Percentiles rank a stretch among this genome's conserved stretches.
Evolutionary conservation across 2,329 filamentous ascomycete species (phyloP).

Genomic region (Penicillium sp.): DNA sequence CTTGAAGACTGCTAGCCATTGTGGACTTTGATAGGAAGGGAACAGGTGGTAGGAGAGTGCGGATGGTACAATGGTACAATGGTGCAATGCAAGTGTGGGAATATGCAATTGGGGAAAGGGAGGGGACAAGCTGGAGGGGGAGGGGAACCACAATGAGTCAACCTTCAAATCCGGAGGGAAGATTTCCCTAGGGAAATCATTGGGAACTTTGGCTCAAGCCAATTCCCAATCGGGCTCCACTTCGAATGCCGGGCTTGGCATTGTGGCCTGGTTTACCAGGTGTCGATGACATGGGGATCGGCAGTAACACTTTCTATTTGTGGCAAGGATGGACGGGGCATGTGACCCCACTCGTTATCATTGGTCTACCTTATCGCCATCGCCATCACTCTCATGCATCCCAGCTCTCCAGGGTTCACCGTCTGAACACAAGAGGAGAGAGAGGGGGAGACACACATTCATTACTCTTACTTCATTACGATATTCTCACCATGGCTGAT

Average conservation of each 20-base stretch:
- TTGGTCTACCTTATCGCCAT: too few relatives aligned
- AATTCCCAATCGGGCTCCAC: not conserved
- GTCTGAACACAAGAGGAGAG: not conserved
- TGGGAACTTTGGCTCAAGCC: not conserved
- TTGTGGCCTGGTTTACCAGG: not conserved
- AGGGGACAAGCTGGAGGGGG: slow-evolving; percentile 4
- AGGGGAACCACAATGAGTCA: slow-evolving; percentile 23
- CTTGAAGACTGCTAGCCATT: slow-evolving; percentile 34
- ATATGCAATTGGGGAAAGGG: slow-evolving; percentile 9
- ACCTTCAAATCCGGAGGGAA: slow-evolving; percentile 14
- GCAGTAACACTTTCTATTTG: too few relatives aligned
- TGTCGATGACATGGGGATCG: not conserved
- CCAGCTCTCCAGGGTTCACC: not conserved
- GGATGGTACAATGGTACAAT: not conserved
- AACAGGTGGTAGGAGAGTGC: not conserved
- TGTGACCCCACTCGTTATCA: not conserved
- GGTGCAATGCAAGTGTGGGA: not conserved
- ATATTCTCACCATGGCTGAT: slow-evolving; percentile 34
- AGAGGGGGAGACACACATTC: not conserved
- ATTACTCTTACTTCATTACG: not conserved
- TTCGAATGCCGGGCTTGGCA: not conserved
- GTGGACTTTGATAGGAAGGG: slow-evolving; percentile 15
- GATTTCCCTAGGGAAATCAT: not conserved
- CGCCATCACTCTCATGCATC: not conserved
- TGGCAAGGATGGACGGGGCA: too few relatives aligned